These are phyloP conservation scores for Passiflora organensis DNA, from an alignment of 345 rosid genomes.

Conservation along the genomic window DNA sequence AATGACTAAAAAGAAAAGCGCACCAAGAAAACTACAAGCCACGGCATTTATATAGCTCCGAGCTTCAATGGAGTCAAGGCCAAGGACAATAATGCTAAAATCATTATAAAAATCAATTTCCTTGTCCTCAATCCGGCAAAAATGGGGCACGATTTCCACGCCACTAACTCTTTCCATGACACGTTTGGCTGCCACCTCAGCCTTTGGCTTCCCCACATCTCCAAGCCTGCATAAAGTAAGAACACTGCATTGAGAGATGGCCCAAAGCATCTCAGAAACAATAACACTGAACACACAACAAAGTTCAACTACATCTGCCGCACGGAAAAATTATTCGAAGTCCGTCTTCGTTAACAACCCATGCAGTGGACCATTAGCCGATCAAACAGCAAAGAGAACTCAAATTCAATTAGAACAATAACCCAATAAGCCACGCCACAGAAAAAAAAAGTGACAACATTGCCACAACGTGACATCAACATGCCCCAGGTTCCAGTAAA, in stretches of 20 bases:
- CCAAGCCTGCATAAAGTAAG: slow-evolving; percentile 47
- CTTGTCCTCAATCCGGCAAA: slow-evolving; percentile 94
- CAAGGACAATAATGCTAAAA: slow-evolving; percentile 83
- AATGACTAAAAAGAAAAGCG: too few species aligned
- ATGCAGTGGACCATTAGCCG: not conserved
- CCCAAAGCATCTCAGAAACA: not conserved
- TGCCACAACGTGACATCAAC: too few species aligned
- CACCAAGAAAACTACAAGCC: slow-evolving; percentile 96
- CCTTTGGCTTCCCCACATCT: slow-evolving; percentile 97
- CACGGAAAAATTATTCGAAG: too few species aligned
- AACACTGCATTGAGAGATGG: not conserved
- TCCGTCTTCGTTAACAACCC: too few species aligned
- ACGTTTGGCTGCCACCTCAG: slow-evolving; percentile 95
- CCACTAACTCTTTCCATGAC: slow-evolving; percentile 93
- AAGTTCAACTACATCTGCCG: too few species aligned
- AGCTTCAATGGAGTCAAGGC: slow-evolving; percentile 97
- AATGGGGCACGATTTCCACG: slow-evolving; percentile 84
- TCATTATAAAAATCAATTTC: slow-evolving; percentile 69
- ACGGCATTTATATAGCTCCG: slow-evolving; percentile 86
- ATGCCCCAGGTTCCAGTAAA: too few species aligned
- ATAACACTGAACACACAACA: too few species aligned
- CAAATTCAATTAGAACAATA: not conserved
- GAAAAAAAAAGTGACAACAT: too few species aligned
- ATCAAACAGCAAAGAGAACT: not conserved
- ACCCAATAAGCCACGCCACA: not conserved